Evolutionary conservation across 208 protist genomes (phyloP), one percentile per base, ranked within the genome.

Genomic region (Phytomonas sp.): DNA sequence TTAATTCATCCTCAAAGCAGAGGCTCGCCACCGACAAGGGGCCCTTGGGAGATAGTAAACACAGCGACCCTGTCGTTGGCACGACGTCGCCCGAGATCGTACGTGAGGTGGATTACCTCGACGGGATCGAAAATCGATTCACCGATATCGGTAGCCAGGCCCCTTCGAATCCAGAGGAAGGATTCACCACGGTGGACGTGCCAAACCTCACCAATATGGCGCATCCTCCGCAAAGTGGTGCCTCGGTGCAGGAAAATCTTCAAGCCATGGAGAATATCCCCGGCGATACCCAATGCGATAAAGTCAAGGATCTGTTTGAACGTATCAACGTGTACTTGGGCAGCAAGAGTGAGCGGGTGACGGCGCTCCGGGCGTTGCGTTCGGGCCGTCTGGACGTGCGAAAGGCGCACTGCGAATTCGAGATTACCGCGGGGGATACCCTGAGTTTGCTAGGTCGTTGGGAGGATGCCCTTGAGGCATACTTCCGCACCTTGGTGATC

Each of bases 381-480:
- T 75, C 78, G 51, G 79, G 70, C 17, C 75, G 74, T 64, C 73
- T 68, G 60, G 82, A 91, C 73, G 73, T 91, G 31, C 72, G 76
- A 63, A 80, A 79, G 28, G 82, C 78, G 20, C 75, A 81, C 36
- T 81, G 82, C 64, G 82, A 84, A 76, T 62, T 92, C 32, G 79
- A 72, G 32, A 89, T 93, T 56, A 83, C 83, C 62, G 78, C 73
- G 60, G 90, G 90, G 30, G 87, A 96, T 73, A 81, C 90, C 1
- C 71, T 83, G 36, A 79, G 72, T 30, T 71, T 82, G 32, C 73
- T 91, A 32, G 72, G 80, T 62, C 83, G 77, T 36, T 91, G 82
- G 80, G 87, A 93, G 66, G 86, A 90, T 36, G 90, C 90, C 5
- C 72, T 96, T 33, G 77, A 89, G 76, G 83, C 82, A 53, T 96